Conservation (phyloP, 768 basidiomycete genomes). For the Suillus subluteus region DNA sequence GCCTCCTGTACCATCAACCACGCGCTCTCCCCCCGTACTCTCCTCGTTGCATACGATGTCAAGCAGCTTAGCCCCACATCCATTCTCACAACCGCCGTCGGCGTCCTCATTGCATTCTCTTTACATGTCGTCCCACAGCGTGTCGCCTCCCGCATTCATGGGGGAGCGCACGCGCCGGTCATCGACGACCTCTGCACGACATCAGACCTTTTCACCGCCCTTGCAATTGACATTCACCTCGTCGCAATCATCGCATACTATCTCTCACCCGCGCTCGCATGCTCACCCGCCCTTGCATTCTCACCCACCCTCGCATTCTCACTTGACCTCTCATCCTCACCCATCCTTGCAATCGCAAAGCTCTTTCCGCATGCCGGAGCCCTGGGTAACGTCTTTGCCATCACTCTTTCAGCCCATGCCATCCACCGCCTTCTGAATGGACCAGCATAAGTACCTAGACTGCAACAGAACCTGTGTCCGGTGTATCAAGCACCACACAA, state of each 20-base stretch:
- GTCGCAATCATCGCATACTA: constrained; percentile 8
- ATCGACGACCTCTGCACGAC: constrained; percentile 18
- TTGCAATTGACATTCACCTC: neutral
- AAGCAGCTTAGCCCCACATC: neutral
- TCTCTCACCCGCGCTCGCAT: constrained; percentile 1
- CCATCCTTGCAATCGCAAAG: constrained; percentile 13
- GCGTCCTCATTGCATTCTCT: neutral
- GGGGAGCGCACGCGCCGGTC: constrained; percentile 13
- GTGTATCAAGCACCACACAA: neutral
- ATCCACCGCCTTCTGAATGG: constrained; percentile 18
- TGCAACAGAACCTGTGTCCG: neutral
- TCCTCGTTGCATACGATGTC: constrained; percentile 7
- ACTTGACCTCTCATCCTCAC: neutral
- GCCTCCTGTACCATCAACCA: neutral
- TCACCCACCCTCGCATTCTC: constrained; percentile 1
- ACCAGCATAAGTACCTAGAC: constrained; percentile 3
- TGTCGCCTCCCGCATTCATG: constrained; percentile 1
- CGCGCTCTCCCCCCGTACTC: neutral
- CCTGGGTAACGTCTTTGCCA: constrained; percentile 20
- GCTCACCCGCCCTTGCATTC: neutral
- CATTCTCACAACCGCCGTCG: constrained; percentile 3
- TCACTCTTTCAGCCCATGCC: constrained; percentile 6
- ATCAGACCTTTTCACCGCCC: neutral
- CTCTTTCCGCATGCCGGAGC: constrained; percentile 29
- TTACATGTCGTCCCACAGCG: neutral